These are phyloP conservation scores for Penicillium sp. DNA, from an alignment of 2,329 filamentous ascomycete species.

Conservation along the genomic window DNA sequence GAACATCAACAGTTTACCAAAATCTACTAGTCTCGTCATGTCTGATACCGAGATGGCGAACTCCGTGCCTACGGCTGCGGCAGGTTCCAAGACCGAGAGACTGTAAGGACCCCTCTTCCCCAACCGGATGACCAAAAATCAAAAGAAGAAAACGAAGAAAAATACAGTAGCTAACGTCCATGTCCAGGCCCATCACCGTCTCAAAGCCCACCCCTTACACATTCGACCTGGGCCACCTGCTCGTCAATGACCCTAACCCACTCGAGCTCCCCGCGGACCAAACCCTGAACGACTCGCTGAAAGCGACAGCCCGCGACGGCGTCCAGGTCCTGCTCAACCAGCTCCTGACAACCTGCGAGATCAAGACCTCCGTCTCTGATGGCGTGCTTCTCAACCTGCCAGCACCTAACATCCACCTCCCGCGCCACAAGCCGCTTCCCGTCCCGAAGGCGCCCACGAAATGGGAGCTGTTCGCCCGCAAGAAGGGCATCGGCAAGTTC, in stretches of 20 bases:
- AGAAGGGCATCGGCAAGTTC: slow-evolving; percentile 87
- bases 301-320: slow-evolving; percentile 76
- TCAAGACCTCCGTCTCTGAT: slow-evolving; percentile 60
- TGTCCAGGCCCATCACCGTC: slow-evolving; percentile 57
- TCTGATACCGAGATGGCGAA: slow-evolving; percentile 27
- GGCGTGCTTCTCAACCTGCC: slow-evolving; percentile 81
- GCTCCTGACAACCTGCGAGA: slow-evolving; percentile 81
- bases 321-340: slow-evolving; percentile 93
- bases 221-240: slow-evolving; percentile 85
- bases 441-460: slow-evolving; percentile 78
- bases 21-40: slow-evolving; percentile 20
- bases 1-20: slow-evolving; percentile 4
- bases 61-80: slow-evolving; percentile 12
- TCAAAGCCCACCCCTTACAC: slow-evolving; percentile 85
- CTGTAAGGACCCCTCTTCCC: slow-evolving; percentile 31
- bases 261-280: slow-evolving; percentile 54
- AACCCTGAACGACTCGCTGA: slow-evolving; percentile 64
- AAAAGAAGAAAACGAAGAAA: slow-evolving; percentile 1
- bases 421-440: slow-evolving; percentile 89
- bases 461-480: slow-evolving; percentile 93
- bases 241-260: slow-evolving; percentile 84
- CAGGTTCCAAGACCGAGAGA: slow-evolving; percentile 36
- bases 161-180: slow-evolving; percentile 15
- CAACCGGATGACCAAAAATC: neutral
- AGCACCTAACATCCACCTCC: slow-evolving; percentile 64